Base-by-base conservation (phyloP, 352 stramenopile genomes). In the Pythium dissotocum region DNA sequence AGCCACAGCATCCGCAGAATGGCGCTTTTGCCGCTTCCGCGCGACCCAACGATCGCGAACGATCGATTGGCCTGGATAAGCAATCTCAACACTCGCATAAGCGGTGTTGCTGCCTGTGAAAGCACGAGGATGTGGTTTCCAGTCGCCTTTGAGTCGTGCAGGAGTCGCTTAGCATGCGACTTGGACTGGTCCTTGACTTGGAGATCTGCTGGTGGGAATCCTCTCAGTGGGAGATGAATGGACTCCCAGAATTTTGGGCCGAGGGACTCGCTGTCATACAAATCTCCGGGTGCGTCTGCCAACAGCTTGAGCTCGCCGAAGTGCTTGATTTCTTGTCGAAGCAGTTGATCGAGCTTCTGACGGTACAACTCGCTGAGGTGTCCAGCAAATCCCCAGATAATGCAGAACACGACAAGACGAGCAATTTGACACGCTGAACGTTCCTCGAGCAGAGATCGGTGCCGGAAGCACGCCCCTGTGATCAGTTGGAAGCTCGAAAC, bases 21-120 rank as follows among this genome's bases (percentile, higher is more conserved):
- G 2, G 83, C 82, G 0, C 76, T 82, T 40, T 91, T 91, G 0
- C 83, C 83, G 18, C 67, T 71, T 1, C 78, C 83, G 69, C 72
- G 71, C 0, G 79, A 56, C 0, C 80, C 80, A 16, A 77, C 57
- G 14, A 91, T 30, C 44, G 88, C 26, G 48, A 91, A 88, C 0
- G 83, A 88, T 10, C 58, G 60, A 5, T 63, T 73, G 0, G 65
- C 77, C 7, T 78, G 78, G 24, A 88, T 24, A 0, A 88, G 40
- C 21, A 79, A 46, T 4, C 70, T 64, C 33, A 78, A 76, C 12
- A 91, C 60, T 7, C 70, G 80, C 40, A 86, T 28, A 1, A 87
- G 33, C 0, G 69, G 62, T 4, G 55, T 38, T 0, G 67, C 58
- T 8, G 69, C 69, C 2, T 71, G 70, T 1, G 75, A 30, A 1